Conservation (phyloP, 768 basidiomycete species). For the Termitomyces sp. region DNA sequence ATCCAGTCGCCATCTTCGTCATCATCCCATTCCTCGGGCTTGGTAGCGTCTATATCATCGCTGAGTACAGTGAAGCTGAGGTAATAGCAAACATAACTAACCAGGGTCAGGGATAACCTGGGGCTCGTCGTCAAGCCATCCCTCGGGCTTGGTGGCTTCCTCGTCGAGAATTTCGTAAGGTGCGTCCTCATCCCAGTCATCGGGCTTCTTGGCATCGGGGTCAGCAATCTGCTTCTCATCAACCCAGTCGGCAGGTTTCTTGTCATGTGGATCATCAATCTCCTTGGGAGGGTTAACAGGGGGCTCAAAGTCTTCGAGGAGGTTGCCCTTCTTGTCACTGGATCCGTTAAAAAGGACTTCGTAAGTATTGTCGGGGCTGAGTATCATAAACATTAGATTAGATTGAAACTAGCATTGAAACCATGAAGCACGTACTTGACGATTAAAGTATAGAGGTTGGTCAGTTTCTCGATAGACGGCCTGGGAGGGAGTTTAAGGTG, state of each 20-base stretch:
- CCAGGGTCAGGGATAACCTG: slow-evolving; percentile 81
- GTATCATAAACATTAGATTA: not conserved
- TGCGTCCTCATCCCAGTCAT: slow-evolving; percentile 97
- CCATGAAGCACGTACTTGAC: slow-evolving; percentile 58
- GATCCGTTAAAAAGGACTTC: slow-evolving; percentile 89
- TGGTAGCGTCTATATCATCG: slow-evolving; percentile 74
- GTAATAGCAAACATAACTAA: slow-evolving; percentile 22
- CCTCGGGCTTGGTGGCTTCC: slow-evolving; percentile 86
- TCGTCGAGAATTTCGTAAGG: slow-evolving; percentile 88
- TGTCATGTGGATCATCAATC: slow-evolving; percentile 90
- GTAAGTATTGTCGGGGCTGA: slow-evolving; percentile 90
- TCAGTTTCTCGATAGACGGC: slow-evolving; percentile 84
- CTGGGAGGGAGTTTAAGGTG: slow-evolving; percentile 80
- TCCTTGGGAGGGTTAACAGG: slow-evolving; percentile 89
- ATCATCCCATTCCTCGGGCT: slow-evolving; percentile 99
- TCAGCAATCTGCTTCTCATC: slow-evolving; percentile 84
- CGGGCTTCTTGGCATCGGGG: slow-evolving; percentile 84
- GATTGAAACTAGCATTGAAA: not conserved
- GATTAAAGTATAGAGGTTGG: slow-evolving; percentile 93
- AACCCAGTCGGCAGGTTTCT: slow-evolving; percentile 92
- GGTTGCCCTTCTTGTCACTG: slow-evolving; percentile 68
- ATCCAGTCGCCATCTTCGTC: slow-evolving; percentile 99
- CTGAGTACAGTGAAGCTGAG: not conserved
- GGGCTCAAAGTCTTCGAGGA: slow-evolving; percentile 92
- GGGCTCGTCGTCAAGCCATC: slow-evolving; percentile 92